Conservation (phyloP, 176 grass and related monocot species). For the Hyparrhenia diplandra region DNA sequence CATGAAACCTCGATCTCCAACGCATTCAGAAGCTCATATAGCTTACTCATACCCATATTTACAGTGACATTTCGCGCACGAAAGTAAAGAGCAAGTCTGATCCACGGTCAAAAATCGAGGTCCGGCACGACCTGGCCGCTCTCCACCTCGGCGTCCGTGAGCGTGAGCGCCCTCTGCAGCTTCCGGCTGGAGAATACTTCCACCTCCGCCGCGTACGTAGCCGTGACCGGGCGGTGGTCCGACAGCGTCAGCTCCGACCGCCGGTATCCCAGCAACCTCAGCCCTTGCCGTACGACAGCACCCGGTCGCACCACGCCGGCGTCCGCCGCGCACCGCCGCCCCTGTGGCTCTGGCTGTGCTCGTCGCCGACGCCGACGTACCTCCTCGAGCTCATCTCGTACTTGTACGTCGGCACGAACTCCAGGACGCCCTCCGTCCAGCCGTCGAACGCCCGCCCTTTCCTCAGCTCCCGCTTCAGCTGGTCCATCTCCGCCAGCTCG, state of each 20-base stretch:
- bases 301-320: conserved; percentile 87
- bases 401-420: conserved; percentile 94
- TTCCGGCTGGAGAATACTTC: conserved; percentile 77
- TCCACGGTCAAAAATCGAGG: conserved; percentile 38
- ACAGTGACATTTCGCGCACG: not conserved
- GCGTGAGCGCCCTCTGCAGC: conserved; percentile 81
- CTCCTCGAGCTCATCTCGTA: conserved; percentile 56
- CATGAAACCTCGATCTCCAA: not conserved
- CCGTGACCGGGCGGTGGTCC: conserved; percentile 80
- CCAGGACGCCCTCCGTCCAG: conserved; percentile 75
- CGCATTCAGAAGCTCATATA: not conserved
- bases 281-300: conserved; percentile 63
- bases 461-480: conserved; percentile 77
- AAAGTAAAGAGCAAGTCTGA: not conserved
- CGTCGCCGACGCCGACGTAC: conserved; percentile 37
- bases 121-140: conserved; percentile 57
- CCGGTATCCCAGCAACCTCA: conserved; percentile 48
- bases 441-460: conserved; percentile 73
- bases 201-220: conserved; percentile 71
- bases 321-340: conserved; percentile 49
- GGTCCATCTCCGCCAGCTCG: conserved; percentile 62
- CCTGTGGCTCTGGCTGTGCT: not conserved
- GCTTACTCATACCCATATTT: not conserved
- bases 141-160: conserved; percentile 86
- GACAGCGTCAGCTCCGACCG: conserved; percentile 62